Base-by-base conservation (phyloP, 257 asterid genomes). In the Thymus mandschuricus region DNA sequence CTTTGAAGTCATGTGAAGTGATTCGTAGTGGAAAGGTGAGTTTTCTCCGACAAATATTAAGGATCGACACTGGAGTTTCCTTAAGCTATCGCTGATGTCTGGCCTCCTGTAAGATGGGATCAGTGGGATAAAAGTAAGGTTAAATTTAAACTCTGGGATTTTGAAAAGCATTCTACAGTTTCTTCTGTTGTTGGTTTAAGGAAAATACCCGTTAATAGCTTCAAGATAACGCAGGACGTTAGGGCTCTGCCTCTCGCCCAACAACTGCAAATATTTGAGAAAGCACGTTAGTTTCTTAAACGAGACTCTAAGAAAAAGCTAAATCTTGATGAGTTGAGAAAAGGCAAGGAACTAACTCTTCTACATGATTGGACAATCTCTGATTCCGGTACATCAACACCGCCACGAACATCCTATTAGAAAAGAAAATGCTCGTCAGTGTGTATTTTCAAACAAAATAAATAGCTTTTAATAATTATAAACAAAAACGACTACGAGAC, bases 31-130 rank as follows among this genome's bases (percentile, higher is more conserved):
- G 78, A 86, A 89, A 11, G 91, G 89, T 60, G 93, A 87, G 76
- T 78, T 77, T 80, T 89, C 96, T 66, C 96, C 96, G 5, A 89
- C 91, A 76, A 86, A 82, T 13, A 89, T 89, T 72, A 89, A 79
- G 50, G 93, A 79, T 59, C 88, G 85, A 58, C 93, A 89, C 65
- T 85, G 73, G 63, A 89, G 67, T 55, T 63, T 82, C 77, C 82
- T 72, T 68, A 89, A 79, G 76, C 89, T 81, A 45, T 83, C 84
- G 12, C 86, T 81, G 30, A 87, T 79, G 78, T 89, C 93, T 70
- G 85, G 88, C 72, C 96, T 80, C 87, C 96, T 89, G 86, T 54
- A 27, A 65, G 15, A 66, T 13, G 66, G 60, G 28, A 4, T 49
- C 43, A 52, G 52, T 31, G 41, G 49, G 21, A 21, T 21, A 21